A percentile compares a stretch with the other conserved stretches of the same genome.
Conservation (phyloP, 1,139 yeast species). For the Kazachstania sp. region DNA sequence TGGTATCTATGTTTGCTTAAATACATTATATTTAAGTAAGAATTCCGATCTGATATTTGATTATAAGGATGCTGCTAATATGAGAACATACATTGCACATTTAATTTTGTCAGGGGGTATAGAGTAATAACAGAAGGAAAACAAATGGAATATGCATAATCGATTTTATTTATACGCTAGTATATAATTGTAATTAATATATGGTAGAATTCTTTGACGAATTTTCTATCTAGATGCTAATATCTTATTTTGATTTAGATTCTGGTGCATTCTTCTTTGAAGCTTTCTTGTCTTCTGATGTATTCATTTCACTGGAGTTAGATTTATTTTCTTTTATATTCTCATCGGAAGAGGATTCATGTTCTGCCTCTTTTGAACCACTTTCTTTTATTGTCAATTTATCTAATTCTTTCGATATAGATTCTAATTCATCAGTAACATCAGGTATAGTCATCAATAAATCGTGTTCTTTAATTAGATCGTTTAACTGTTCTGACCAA, state of each 20-base stretch:
- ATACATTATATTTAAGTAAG: slow-evolving; percentile 54
- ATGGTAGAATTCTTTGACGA: too few species aligned
- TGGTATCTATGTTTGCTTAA: slow-evolving; percentile 86
- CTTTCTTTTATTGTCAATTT: background rate
- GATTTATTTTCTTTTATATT: too few species aligned
- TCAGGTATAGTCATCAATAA: slow-evolving; percentile 11
- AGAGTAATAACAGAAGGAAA: background rate
- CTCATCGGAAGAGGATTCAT: too few species aligned
- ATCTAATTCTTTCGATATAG: slow-evolving; percentile 10
- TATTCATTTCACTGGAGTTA: too few species aligned
- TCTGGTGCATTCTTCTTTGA: too few species aligned
- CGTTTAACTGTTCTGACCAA: slow-evolving; percentile 50
- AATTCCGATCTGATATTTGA: slow-evolving; percentile 43
- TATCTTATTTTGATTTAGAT: too few species aligned
- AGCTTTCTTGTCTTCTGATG: too few species aligned
- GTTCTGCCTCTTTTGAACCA: too few species aligned
- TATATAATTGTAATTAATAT: too few species aligned
- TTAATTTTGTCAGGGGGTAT: slow-evolving; percentile 16
- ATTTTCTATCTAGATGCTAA: too few species aligned
- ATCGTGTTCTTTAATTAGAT: slow-evolving; percentile 26
- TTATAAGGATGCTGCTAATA: slow-evolving; percentile 60
- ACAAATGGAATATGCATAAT: background rate
- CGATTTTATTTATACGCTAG: background rate
- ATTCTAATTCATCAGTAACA: slow-evolving; percentile 14
- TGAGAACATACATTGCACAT: slow-evolving; percentile 60